A percentile compares a stretch with the other conserved stretches of the same genome.
Conservation (phyloP, 495 filamentous ascomycete species). For the Hypoxylon lienhwacheense region DNA sequence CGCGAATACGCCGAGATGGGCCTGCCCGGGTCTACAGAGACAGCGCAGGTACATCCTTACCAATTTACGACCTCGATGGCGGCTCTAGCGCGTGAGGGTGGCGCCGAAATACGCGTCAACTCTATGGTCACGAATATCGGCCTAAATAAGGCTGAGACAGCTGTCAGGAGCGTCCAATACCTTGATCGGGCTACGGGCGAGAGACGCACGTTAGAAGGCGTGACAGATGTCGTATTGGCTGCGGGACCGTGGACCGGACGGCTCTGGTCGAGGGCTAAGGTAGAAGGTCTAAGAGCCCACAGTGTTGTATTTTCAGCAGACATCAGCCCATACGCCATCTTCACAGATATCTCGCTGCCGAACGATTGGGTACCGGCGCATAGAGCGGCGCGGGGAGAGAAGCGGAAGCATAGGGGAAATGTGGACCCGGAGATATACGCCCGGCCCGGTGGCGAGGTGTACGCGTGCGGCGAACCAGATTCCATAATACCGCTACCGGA, state of each 20-base stretch:
- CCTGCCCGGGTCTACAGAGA: slow-evolving; percentile 61
- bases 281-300: slow-evolving; percentile 82
- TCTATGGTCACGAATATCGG: slow-evolving; percentile 54
- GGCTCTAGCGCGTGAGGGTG: slow-evolving; percentile 72
- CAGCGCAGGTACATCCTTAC: slow-evolving; percentile 93
- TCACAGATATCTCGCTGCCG: slow-evolving; percentile 84
- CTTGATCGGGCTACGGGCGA: slow-evolving; percentile 62
- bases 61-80: slow-evolving; percentile 90
- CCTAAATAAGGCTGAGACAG: slow-evolving; percentile 55
- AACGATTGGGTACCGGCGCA: slow-evolving; percentile 54
- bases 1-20: slow-evolving; percentile 83
- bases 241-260: slow-evolving; percentile 88
- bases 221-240: slow-evolving; percentile 79
- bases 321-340: slow-evolving; percentile 84
- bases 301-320: slow-evolving; percentile 82
- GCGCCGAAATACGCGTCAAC: slow-evolving; percentile 70
- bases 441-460: slow-evolving; percentile 83
- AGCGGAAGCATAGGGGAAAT: slow-evolving; percentile 58
- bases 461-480: slow-evolving; percentile 91
- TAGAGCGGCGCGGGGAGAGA: slow-evolving; percentile 48
- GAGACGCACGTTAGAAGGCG: slow-evolving; percentile 59
- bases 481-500: slow-evolving; percentile 71
- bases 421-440: slow-evolving; percentile 93
- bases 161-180: slow-evolving; percentile 74
- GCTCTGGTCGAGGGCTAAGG: slow-evolving; percentile 73